Evolutionary conservation across 1,284 basidiomycete species (phyloP).

Genomic region (Tausonia pullulans): DNA sequence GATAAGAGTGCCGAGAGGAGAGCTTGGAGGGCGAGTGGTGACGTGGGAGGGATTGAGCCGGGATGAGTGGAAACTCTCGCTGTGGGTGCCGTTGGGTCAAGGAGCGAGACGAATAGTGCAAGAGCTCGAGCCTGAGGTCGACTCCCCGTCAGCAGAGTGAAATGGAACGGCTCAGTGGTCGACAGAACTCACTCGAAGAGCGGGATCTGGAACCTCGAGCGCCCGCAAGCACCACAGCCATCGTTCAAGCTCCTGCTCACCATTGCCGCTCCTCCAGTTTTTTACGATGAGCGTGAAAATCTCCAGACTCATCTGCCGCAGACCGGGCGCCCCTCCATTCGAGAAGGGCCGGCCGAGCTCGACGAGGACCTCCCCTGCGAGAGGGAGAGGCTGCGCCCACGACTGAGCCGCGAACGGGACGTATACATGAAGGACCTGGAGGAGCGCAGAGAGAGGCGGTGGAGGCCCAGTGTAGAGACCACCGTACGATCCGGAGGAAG

Average conservation of each 20-base stretch:
- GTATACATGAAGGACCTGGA: constrained; percentile 38
- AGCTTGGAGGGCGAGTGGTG: constrained; percentile 43
- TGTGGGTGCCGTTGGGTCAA: constrained; percentile 25
- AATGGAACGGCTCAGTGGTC: constrained; percentile 16
- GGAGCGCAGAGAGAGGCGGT: constrained; percentile 38
- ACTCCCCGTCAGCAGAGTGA: constrained; percentile 39
- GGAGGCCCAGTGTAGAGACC: neutral
- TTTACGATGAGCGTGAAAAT: constrained; percentile 47
- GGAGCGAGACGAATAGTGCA: constrained; percentile 41
- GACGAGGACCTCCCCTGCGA: constrained; percentile 48
- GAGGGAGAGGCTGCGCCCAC: constrained; percentile 38
- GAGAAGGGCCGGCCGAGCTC: constrained; percentile 49
- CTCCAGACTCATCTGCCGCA: constrained; percentile 48
- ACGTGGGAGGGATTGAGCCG: constrained; percentile 33
- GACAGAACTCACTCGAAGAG: constrained; percentile 21
- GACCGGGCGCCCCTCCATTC: constrained; percentile 37
- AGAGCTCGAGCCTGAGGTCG: constrained; percentile 34
- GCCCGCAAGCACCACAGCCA: constrained; percentile 57
- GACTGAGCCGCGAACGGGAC: constrained; percentile 16
- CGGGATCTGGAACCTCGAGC: constrained; percentile 34
- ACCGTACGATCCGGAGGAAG: too few relatives aligned
- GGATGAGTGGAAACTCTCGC: constrained; percentile 12
- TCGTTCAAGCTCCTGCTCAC: constrained; percentile 45
- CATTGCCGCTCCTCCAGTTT: constrained; percentile 42
- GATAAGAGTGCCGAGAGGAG: constrained; percentile 45